Evolutionary conservation across 345 rosid species (phyloP).

Genomic region (Eucalyptus sideroxylon): DNA sequence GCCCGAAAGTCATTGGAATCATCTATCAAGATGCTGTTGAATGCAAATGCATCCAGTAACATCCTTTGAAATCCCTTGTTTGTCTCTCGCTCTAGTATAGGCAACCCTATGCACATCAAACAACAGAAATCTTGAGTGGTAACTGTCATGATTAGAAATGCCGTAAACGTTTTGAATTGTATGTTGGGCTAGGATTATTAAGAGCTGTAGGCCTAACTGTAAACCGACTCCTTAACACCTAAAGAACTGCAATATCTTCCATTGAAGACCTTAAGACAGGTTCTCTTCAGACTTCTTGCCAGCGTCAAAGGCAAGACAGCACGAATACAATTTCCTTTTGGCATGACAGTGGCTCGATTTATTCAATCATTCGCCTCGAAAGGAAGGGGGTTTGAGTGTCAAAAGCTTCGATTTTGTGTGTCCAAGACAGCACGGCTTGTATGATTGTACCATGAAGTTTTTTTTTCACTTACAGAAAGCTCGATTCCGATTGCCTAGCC

Average conservation of each 20-base stretch:
- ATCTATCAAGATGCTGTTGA: neutral
- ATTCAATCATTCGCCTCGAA: neutral
- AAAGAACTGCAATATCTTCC: neutral
- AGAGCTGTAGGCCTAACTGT: neutral
- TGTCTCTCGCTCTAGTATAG: neutral
- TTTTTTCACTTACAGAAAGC: neutral
- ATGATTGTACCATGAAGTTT: neutral
- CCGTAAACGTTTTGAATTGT: neutral
- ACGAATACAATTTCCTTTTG: neutral
- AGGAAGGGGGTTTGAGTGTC: neutral
- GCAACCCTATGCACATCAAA: neutral
- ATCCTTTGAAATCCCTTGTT: neutral
- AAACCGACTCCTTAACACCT: neutral
- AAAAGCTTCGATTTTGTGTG: neutral
- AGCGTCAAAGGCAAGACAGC: neutral
- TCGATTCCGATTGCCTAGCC: neutral
- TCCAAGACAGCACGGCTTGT: neutral
- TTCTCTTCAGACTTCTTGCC: neutral
- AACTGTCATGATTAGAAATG: neutral
- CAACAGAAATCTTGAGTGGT: neutral
- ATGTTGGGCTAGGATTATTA: neutral
- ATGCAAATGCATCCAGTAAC: neutral
- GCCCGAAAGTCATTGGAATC: neutral
- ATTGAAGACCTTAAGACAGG: neutral
- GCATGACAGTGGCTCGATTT: neutral